Evolutionary conservation across 2,329 filamentous ascomycete genomes (phyloP).

Genomic region (Capronia coronata): DNA sequence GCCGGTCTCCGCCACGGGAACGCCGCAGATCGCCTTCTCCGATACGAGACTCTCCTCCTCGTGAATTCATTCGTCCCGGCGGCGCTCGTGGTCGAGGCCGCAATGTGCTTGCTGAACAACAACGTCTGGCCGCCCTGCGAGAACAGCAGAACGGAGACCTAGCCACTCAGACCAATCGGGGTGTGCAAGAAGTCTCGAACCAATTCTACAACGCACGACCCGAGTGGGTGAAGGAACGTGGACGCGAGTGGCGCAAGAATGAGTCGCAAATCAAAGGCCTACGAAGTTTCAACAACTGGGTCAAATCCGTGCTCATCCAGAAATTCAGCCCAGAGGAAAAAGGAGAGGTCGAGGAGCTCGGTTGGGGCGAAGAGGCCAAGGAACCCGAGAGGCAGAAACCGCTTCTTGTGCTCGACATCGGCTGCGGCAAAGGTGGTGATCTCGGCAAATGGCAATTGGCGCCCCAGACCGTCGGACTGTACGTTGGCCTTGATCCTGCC

Average conservation of each 20-base stretch:
- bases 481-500: slow-evolving; percentile 89
- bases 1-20: slow-evolving; percentile 30
- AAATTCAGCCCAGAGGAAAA: slow-evolving; percentile 83
- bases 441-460: slow-evolving; percentile 93
- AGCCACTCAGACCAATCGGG: slow-evolving; percentile 39
- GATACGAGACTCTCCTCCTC: slow-evolving; percentile 37
- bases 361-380: slow-evolving; percentile 39
- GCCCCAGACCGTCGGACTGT: slow-evolving; percentile 82
- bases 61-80: slow-evolving; percentile 41
- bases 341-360: slow-evolving; percentile 41
- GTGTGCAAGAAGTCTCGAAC: slow-evolving; percentile 76
- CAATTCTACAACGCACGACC: slow-evolving; percentile 96
- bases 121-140: slow-evolving; percentile 34
- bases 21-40: slow-evolving; percentile 41
- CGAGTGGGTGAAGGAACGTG: slow-evolving; percentile 82
- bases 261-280: slow-evolving; percentile 93
- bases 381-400: slow-evolving; percentile 42
- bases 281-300: slow-evolving; percentile 95
- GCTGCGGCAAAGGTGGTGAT: slow-evolving; percentile 94
- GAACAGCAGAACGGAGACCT: slow-evolving; percentile 32
- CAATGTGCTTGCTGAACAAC: slow-evolving; percentile 40
- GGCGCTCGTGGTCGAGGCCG: slow-evolving; percentile 41
- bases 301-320: slow-evolving; percentile 95
- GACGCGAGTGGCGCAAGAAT: slow-evolving; percentile 88
- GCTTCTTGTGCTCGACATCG: slow-evolving; percentile 82